Evolutionary conservation across 768 basidiomycete genomes (phyloP).

Genomic region (Termitomyces bulborhizus): DNA sequence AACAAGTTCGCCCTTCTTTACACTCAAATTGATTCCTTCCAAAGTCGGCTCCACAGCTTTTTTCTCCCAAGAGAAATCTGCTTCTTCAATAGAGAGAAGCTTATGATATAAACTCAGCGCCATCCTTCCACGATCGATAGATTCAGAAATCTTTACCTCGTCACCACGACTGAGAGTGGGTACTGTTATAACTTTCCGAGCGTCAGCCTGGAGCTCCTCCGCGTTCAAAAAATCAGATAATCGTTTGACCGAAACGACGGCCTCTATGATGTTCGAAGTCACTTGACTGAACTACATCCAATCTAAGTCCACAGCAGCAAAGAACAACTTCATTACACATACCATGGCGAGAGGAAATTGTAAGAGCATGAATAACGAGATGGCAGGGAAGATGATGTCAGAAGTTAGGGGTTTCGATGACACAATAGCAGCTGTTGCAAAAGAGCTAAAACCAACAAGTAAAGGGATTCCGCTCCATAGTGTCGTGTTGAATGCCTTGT

Average conservation of each 20-base stretch:
- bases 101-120: conserved; percentile 13
- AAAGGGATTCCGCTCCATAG: conserved; percentile 69
- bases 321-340: conserved; percentile 12
- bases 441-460: conserved; percentile 78
- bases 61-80: conserved; percentile 79
- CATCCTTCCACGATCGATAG: neutral
- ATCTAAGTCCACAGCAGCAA: neutral
- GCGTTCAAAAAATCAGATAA: conserved; percentile 70
- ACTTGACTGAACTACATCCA: conserved; percentile 55
- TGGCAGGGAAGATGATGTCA: conserved; percentile 94
- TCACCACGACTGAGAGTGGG: conserved; percentile 48
- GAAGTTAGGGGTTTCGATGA: conserved; percentile 71
- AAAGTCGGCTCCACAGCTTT: conserved; percentile 54
- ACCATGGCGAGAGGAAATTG: conserved; percentile 86
- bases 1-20: conserved; percentile 79
- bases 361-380: conserved; percentile 83
- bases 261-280: conserved; percentile 79
- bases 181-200: conserved; percentile 47
- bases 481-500: conserved; percentile 49
- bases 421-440: conserved; percentile 62
- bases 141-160: conserved; percentile 31
- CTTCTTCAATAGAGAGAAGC: conserved; percentile 66
- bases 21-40: conserved; percentile 68
- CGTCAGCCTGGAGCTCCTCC: conserved; percentile 77
- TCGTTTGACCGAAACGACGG: conserved; percentile 76